These are phyloP conservation scores for Xylogone sp. DNA, from an alignment of 2,329 filamentous ascomycete species.

Conservation along the genomic window DNA sequence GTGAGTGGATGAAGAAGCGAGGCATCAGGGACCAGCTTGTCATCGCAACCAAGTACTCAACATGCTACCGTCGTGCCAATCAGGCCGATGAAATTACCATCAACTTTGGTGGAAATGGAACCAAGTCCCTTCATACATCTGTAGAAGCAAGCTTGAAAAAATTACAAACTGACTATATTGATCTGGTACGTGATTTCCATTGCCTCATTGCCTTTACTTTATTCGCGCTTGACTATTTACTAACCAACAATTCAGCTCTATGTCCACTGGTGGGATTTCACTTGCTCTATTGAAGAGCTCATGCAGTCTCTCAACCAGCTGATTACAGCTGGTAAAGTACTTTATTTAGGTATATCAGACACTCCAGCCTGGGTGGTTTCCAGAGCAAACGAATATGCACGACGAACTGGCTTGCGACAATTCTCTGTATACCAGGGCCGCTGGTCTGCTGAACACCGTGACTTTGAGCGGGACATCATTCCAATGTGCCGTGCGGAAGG, in stretches of 20 bases:
- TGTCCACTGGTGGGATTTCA: constrained; percentile 66
- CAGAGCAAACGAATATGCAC: constrained; percentile 66
- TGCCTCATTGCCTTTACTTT: neutral
- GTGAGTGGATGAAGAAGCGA: constrained; percentile 65
- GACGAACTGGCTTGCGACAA: constrained; percentile 63
- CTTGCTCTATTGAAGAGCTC: constrained; percentile 59
- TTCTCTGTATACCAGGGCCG: constrained; percentile 68
- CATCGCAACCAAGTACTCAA: constrained; percentile 58
- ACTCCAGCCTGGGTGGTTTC: constrained; percentile 67
- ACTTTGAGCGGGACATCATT: constrained; percentile 61
- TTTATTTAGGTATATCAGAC: constrained; percentile 65
- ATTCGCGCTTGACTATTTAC: neutral
- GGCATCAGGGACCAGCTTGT: constrained; percentile 63
- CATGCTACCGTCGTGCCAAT: constrained; percentile 25
- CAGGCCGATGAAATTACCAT: constrained; percentile 25
- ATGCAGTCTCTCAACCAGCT: constrained; percentile 66
- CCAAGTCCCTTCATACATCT: constrained; percentile 56
- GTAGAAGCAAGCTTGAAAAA: constrained; percentile 53
- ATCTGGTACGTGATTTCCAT: constrained; percentile 42
- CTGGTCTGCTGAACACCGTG: constrained; percentile 59
- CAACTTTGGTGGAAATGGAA: constrained; percentile 56
- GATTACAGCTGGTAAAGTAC: constrained; percentile 57
- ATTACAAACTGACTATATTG: constrained; percentile 66
- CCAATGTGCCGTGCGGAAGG: constrained; percentile 55
- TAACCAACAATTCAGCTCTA: constrained; percentile 40